Base-by-base conservation (phyloP, 495 filamentous ascomycete species). In the Tuber brumale region DNA sequence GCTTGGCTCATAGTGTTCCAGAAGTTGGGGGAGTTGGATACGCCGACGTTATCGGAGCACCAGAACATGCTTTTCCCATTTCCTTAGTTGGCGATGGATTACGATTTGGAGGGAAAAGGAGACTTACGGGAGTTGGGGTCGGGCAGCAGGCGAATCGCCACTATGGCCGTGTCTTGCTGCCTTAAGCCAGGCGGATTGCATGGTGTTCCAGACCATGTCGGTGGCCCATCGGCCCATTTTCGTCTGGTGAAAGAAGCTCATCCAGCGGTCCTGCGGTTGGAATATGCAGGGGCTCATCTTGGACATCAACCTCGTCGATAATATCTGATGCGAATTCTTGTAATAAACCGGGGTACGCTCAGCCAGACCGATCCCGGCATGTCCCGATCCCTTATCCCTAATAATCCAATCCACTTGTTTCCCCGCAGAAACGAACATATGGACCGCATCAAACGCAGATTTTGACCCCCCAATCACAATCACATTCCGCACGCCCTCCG, bases 391-490 rank as follows among this genome's bases (percentile, higher is more conserved):
- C 10, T 87, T 91, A 48, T 89, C 88, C 75, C 94, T 88, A 76
- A 97, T 94, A 42, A 97, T 85, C 92, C 90, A 93, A 77, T 93
- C 87, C 3, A 97, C 91, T 44, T 89, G 84, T 71, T 91, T 85
- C 3, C 91, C 92, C 1, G 87, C 85, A 0, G 87, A 86, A 2
- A 89, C 91, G 80, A 89, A 91, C 4, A 87, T 86, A 79, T 94
- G 94, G 0, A 89, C 92, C 3, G 89, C 89, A 85, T 96, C 94
- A 86, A 89, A 94, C 1, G 88, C 92, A 6, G 90, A 92, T 82
- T 96, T 97, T 1, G 88, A 89, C 14, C 88, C 90, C 21, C 93
- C 92, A 70, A 93, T 87, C 2, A 96, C 87, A 0, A 88, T 87
- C 6, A 93, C 87, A 76, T 83, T 87, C 72, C 70, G 79, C 57